These are phyloP conservation scores for Neostapfia colusana DNA, from an alignment of 176 grass and related monocot genomes.

Conservation along the genomic window DNA sequence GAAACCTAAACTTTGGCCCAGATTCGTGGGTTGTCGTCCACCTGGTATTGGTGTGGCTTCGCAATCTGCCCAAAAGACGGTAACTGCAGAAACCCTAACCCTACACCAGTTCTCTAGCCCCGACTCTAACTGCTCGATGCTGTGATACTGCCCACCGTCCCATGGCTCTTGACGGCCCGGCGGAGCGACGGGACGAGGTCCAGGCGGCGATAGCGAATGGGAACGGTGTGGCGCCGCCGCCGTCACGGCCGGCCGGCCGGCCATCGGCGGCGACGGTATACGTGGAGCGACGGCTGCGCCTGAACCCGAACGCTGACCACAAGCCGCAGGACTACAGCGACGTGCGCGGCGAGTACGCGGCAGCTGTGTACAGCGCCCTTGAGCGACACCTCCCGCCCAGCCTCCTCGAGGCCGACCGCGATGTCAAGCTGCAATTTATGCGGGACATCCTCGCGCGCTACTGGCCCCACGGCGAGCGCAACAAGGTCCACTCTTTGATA, in stretches of 20 bases:
- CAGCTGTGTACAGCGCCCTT: slow-evolving; percentile 67
- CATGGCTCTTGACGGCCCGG: slow-evolving; percentile 59
- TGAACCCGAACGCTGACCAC: slow-evolving; percentile 73
- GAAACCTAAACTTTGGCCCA: too few species aligned
- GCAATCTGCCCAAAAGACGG: neutral
- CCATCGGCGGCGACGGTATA: slow-evolving; percentile 22
- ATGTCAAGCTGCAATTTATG: slow-evolving; percentile 66
- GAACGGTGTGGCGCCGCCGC: slow-evolving; percentile 41
- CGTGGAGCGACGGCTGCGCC: slow-evolving; percentile 54
- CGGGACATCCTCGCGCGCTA: slow-evolving; percentile 62
- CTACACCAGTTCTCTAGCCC: slow-evolving; percentile 1
- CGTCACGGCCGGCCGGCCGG: slow-evolving; percentile 7
- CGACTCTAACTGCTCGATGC: slow-evolving; percentile 29
- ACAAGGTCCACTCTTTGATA: slow-evolving; percentile 46
- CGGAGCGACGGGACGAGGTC: slow-evolving; percentile 52
- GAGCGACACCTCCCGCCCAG: slow-evolving; percentile 76
- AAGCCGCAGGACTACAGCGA: slow-evolving; percentile 63
- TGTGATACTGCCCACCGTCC: slow-evolving; percentile 22
- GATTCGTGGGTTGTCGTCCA: too few species aligned
- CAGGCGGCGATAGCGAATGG: slow-evolving; percentile 48
- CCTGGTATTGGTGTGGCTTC: too few species aligned
- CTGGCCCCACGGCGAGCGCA: slow-evolving; percentile 75
- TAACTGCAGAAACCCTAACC: slow-evolving; percentile 25
- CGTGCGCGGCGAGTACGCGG: slow-evolving; percentile 63
- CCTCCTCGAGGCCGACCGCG: slow-evolving; percentile 63